These are phyloP conservation scores for Calonectria naviculata DNA, from an alignment of 2,329 filamentous ascomycete species.

Conservation along the genomic window DNA sequence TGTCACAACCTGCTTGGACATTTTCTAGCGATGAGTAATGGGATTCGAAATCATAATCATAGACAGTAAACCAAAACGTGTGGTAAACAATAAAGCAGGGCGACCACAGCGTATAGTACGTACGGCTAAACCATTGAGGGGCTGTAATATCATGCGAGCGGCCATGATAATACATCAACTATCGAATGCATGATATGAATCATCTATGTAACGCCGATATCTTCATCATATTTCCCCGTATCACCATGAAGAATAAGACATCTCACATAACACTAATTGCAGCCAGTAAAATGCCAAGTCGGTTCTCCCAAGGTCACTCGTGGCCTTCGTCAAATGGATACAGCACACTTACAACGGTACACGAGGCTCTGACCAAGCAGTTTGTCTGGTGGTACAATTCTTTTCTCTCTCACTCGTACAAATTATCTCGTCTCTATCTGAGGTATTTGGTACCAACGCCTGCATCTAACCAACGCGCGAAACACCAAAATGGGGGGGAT, in stretches of 20 bases:
- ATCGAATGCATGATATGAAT: no score
- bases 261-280: no score
- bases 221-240: no score
- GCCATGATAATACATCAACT: no score
- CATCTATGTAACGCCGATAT: no score
- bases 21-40: not conserved
- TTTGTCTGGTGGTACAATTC: not conserved
- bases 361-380: not conserved
- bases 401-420: conserved; percentile 34
- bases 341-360: not conserved
- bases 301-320: not conserved
- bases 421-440: conserved; percentile 36
- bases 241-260: no score
- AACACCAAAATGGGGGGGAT: conserved; percentile 4
- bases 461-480: conserved; percentile 29
- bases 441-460: conserved; percentile 28
- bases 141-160: not conserved
- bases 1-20: not conserved
- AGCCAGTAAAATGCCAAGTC: no score
- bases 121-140: not conserved
- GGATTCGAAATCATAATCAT: not conserved
- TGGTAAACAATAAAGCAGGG: not conserved
- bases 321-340: not conserved
- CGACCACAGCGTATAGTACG: not conserved
- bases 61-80: not conserved